A percentile compares a stretch with the other conserved stretches of the same genome.
Conservation (phyloP, 176 grass and related monocot species). For the Leersia perrieri region DNA sequence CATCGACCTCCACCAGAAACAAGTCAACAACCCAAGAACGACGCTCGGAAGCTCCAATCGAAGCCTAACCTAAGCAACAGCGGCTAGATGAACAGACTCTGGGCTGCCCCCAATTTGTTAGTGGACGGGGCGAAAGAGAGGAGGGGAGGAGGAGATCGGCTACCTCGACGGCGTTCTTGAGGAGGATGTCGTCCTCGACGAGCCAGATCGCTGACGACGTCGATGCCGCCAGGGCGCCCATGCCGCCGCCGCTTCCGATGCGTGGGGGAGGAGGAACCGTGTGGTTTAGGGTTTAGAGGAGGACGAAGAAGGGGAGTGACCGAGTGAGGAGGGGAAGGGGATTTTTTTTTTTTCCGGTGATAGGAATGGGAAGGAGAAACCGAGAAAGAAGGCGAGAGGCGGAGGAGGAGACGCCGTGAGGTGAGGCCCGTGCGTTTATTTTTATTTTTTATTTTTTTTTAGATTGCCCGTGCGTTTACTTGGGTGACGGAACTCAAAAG, state of each 20-base stretch:
- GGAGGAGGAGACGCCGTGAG: too few relatives aligned
- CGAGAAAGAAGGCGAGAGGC: too few relatives aligned
- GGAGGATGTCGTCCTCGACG: slow-evolving; percentile 68
- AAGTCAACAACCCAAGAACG: not conserved
- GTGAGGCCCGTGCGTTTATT: too few relatives aligned
- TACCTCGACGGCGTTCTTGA: slow-evolving; percentile 87
- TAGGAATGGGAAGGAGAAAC: too few relatives aligned
- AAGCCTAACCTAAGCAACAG: not conserved
- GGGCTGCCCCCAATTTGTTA: not conserved
- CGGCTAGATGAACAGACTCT: not conserved
- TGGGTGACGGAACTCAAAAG: too few relatives aligned
- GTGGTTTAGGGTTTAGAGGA: slow-evolving; percentile 56
- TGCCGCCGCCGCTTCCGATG: slow-evolving; percentile 21
- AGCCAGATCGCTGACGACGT: slow-evolving; percentile 54
- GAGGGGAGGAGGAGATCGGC: not conserved
- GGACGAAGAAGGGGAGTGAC: not conserved
- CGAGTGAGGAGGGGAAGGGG: not conserved
- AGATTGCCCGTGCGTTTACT: too few relatives aligned
- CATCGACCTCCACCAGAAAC: not conserved
- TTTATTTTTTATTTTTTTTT: too few relatives aligned
- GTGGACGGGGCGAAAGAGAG: not conserved
- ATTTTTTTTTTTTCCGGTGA: too few relatives aligned
- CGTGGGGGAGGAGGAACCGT: not conserved
- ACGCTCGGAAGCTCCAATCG: not conserved
- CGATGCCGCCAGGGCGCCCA: slow-evolving; percentile 57